These are phyloP conservation scores for Mycena galopus DNA, from an alignment of 768 basidiomycete genomes.

Conservation along the genomic window DNA sequence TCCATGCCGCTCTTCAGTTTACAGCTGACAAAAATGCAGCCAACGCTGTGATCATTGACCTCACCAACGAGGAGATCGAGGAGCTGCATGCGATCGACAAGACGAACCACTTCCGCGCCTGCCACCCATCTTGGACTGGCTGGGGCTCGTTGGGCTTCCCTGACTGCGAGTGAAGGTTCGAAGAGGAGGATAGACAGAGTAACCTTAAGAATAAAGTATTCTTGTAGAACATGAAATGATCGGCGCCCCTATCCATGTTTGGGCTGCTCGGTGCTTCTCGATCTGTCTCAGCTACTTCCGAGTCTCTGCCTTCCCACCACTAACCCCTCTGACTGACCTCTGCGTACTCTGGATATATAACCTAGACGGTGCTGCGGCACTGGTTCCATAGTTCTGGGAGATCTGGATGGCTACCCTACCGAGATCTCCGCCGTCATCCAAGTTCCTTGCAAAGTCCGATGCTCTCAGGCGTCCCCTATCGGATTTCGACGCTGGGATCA, in stretches of 20 bases:
- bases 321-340: not conserved
- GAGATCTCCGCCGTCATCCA: conserved; percentile 30
- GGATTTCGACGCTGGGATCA: conserved; percentile 83
- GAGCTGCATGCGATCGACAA: conserved; percentile 73
- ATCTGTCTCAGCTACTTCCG: not conserved
- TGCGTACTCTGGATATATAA: not conserved
- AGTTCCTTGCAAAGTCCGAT: not conserved
- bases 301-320: not conserved
- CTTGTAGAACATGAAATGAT: not conserved
- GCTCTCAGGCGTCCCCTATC: conserved; percentile 47
- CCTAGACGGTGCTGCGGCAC: not conserved
- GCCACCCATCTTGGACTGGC: conserved; percentile 74
- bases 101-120: conserved; percentile 72
- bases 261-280: not conserved
- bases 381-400: not conserved
- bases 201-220: not conserved
- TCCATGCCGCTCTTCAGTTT: not conserved
- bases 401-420: conserved; percentile 32
- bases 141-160: conserved; percentile 74
- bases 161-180: conserved; percentile 56
- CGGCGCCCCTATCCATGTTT: conserved; percentile 19
- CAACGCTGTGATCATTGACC: conserved; percentile 72
- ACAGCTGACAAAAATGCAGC: conserved; percentile 45
- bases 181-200: not conserved
- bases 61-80: conserved; percentile 70